Evolutionary conservation across 257 asterid genomes (phyloP).

Genomic region (Nicotiana benthamiana): DNA sequence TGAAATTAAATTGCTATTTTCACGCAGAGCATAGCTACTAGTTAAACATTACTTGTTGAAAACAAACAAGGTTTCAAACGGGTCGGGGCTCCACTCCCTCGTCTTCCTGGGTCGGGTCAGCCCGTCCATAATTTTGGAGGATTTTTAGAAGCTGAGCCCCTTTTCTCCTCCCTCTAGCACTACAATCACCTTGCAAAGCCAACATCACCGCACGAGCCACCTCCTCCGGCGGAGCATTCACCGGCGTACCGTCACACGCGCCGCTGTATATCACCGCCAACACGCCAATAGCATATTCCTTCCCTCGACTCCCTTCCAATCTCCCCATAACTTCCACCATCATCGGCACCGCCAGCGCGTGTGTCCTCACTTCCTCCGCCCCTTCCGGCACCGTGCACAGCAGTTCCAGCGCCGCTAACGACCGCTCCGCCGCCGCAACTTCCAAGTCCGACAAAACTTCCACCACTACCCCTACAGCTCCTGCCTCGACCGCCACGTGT

Average conservation of each 20-base stretch:
- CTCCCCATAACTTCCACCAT: constrained; percentile 85
- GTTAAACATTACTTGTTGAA: neutral
- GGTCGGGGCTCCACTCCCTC: neutral
- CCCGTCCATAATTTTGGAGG: constrained; percentile 46
- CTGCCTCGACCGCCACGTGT: constrained; percentile 54
- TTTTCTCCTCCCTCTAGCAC: constrained; percentile 61
- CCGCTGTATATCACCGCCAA: constrained; percentile 61
- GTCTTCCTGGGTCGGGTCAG: constrained; percentile 27
- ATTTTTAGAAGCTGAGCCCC: constrained; percentile 78
- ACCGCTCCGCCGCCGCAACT: constrained; percentile 54
- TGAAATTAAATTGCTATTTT: neutral
- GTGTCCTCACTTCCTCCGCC: constrained; percentile 58
- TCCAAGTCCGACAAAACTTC: constrained; percentile 66
- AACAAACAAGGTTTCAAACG: neutral
- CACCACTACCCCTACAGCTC: constrained; percentile 64
- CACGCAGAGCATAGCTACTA: too few relatives aligned
- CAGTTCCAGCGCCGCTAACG: constrained; percentile 63
- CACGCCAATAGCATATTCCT: constrained; percentile 66
- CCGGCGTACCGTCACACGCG: constrained; percentile 17
- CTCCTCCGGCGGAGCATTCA: constrained; percentile 71
- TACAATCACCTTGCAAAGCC: constrained; percentile 71
- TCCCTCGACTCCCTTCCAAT: constrained; percentile 62
- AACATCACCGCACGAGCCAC: constrained; percentile 87
- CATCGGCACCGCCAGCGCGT: constrained; percentile 82
- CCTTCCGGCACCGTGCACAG: constrained; percentile 73